Conservation (phyloP, 352 stramenopile genomes). For the Phytophthora constricta region DNA sequence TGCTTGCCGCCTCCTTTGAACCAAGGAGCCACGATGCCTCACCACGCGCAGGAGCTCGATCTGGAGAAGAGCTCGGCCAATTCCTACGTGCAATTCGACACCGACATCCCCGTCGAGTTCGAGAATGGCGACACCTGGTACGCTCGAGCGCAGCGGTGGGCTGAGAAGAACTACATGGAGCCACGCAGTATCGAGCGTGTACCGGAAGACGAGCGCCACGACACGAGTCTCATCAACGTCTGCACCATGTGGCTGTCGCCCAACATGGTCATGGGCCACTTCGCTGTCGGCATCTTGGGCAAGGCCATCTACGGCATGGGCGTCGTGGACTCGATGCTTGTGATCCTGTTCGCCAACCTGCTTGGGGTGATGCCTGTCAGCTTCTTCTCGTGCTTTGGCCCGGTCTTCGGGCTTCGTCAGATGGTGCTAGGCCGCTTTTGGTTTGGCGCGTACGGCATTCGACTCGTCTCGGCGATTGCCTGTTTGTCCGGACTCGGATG, state of each 20-base stretch:
- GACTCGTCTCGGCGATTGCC: slow-evolving; percentile 25
- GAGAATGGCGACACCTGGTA: slow-evolving; percentile 36
- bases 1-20: not conserved
- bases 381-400: slow-evolving; percentile 29
- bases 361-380: slow-evolving; percentile 17
- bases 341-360: slow-evolving; percentile 33
- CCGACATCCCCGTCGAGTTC: slow-evolving; percentile 29
- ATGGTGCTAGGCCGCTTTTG: slow-evolving; percentile 34
- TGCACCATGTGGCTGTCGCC: slow-evolving; percentile 36
- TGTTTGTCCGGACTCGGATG: slow-evolving; percentile 43
- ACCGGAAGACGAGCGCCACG: slow-evolving; percentile 26
- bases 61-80: slow-evolving; percentile 31
- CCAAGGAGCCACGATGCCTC: slow-evolving; percentile 18
- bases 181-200: slow-evolving; percentile 35
- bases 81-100: slow-evolving; percentile 30
- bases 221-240: slow-evolving; percentile 27
- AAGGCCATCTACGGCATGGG: slow-evolving; percentile 31
- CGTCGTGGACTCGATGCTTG: slow-evolving; percentile 31
- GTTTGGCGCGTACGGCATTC: slow-evolving; percentile 29
- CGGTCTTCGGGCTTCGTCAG: slow-evolving; percentile 25
- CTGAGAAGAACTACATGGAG: slow-evolving; percentile 39
- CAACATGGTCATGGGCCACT: slow-evolving; percentile 38
- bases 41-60: slow-evolving; percentile 26
- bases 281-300: slow-evolving; percentile 22
- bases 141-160: slow-evolving; percentile 27